Conservation (phyloP, 352 stramenopile species). For the Pythium aquatile region DNA sequence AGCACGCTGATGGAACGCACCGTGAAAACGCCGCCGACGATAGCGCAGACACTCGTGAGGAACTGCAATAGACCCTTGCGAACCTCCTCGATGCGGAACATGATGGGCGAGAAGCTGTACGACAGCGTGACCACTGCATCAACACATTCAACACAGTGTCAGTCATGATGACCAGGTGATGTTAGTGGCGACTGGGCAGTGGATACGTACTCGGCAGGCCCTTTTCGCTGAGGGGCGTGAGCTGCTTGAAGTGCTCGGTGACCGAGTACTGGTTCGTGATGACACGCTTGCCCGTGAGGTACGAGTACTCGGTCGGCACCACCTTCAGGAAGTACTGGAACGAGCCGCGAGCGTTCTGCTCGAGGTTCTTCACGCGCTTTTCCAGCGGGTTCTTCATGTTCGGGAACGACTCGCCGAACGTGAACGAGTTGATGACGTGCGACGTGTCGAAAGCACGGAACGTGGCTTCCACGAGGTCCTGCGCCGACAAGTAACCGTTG, state of each 20-base stretch:
- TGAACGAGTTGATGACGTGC: constrained; percentile 41
- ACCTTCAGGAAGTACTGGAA: constrained; percentile 91
- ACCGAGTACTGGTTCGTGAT: constrained; percentile 98
- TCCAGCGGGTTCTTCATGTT: constrained; percentile 87
- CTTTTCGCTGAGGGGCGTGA: constrained; percentile 86
- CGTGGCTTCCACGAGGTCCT: constrained; percentile 29
- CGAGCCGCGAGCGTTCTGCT: constrained; percentile 49
- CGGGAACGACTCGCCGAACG: constrained; percentile 76
- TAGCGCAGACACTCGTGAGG: constrained; percentile 91
- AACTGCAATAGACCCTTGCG: constrained; percentile 88
- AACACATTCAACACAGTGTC: constrained; percentile 10
- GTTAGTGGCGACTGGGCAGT: background rate
- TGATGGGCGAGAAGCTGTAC: constrained; percentile 97
- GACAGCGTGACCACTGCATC: constrained; percentile 94
- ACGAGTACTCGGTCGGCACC: constrained; percentile 95
- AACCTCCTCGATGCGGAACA: constrained; percentile 94
- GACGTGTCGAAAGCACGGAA: constrained; percentile 38
- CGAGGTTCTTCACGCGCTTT: constrained; percentile 55
- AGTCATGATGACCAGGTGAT: background rate
- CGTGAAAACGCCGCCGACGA: constrained; percentile 91
- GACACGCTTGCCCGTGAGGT: constrained; percentile 84
- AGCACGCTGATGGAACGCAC: constrained; percentile 31
- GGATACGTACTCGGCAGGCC: constrained; percentile 71
- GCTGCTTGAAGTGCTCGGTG: constrained; percentile 93
- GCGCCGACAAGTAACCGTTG: constrained; percentile 54